These are phyloP conservation scores for Chiua virens DNA, from an alignment of 768 basidiomycete genomes.

Conservation along the genomic window DNA sequence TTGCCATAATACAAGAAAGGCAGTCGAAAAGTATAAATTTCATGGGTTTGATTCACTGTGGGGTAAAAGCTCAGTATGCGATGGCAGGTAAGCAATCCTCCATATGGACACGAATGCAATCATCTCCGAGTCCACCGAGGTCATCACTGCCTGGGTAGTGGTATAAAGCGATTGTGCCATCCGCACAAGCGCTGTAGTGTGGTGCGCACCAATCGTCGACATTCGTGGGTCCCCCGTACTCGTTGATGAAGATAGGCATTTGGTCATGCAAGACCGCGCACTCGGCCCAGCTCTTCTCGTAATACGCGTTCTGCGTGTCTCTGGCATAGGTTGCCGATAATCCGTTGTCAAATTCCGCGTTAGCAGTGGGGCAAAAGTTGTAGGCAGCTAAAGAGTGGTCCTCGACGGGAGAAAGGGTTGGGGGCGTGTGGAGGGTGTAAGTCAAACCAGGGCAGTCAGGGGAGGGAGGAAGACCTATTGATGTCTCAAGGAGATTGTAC, in stretches of 20 bases:
- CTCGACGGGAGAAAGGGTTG: slow-evolving; percentile 26
- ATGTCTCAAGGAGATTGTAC: slow-evolving; percentile 35
- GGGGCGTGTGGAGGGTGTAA: slow-evolving; percentile 24
- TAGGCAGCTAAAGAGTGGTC: slow-evolving; percentile 23
- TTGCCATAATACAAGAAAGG: not conserved
- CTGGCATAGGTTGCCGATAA: slow-evolving; percentile 12
- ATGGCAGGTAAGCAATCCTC: slow-evolving; percentile 17
- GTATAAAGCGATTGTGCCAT: slow-evolving; percentile 4
- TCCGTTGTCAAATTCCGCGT: slow-evolving; percentile 9
- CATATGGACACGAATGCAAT: slow-evolving; percentile 16
- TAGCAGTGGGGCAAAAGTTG: slow-evolving; percentile 8
- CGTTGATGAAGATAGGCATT: slow-evolving; percentile 31
- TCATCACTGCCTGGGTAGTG: slow-evolving; percentile 4
- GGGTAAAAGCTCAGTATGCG: slow-evolving; percentile 16
- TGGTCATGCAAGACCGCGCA: slow-evolving; percentile 14
- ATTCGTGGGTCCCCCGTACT: slow-evolving; percentile 14
- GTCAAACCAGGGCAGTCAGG: slow-evolving; percentile 21
- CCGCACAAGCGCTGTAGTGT: slow-evolving; percentile 12
- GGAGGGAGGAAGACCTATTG: slow-evolving; percentile 27
- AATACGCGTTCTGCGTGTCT: slow-evolving; percentile 21
- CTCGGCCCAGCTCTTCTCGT: slow-evolving; percentile 29
- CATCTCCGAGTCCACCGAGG: slow-evolving; percentile 13
- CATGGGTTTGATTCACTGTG: not conserved
- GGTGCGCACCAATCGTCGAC: slow-evolving; percentile 29
- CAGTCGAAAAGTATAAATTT: not conserved